Percentiles rank a stretch among this genome's conserved stretches.
Evolutionary conservation across 306 rosid genomes (phyloP).

Genomic region (Betula pendula): DNA sequence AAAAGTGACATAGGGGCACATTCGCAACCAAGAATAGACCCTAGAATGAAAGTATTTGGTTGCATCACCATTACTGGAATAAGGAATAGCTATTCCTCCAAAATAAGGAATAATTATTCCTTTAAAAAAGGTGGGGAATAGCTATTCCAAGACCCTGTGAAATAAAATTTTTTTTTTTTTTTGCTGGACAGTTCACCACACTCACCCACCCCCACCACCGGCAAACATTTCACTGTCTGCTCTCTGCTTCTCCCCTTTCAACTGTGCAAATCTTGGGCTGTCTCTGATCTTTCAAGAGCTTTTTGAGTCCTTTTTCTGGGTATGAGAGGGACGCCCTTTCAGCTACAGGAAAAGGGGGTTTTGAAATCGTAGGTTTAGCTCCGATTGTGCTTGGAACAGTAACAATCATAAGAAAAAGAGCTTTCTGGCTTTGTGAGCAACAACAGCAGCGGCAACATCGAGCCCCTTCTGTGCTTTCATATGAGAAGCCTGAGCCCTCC

Average conservation of each 20-base stretch:
- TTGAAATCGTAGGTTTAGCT: conserved; percentile 47
- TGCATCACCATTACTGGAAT: no score
- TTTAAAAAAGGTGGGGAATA: no score
- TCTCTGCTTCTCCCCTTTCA: no score
- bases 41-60: no score
- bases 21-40: no score
- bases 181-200: no score
- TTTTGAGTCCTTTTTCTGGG: conserved; percentile 42
- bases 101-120: no score
- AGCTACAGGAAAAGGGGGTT: conserved; percentile 78
- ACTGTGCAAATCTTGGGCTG: neutral
- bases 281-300: neutral
- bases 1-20: neutral
- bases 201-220: no score
- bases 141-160: no score
- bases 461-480: conserved; percentile 78
- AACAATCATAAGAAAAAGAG: conserved; percentile 10
- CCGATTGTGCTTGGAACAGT: conserved; percentile 19
- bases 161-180: no score
- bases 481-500: conserved; percentile 71
- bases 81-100: no score
- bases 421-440: conserved; percentile 29
- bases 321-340: conserved; percentile 91
- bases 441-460: conserved; percentile 43
- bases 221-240: no score